These are phyloP conservation scores for Saccharomyces jurei DNA, from an alignment of 805 yeast species.

Conservation along the genomic window DNA sequence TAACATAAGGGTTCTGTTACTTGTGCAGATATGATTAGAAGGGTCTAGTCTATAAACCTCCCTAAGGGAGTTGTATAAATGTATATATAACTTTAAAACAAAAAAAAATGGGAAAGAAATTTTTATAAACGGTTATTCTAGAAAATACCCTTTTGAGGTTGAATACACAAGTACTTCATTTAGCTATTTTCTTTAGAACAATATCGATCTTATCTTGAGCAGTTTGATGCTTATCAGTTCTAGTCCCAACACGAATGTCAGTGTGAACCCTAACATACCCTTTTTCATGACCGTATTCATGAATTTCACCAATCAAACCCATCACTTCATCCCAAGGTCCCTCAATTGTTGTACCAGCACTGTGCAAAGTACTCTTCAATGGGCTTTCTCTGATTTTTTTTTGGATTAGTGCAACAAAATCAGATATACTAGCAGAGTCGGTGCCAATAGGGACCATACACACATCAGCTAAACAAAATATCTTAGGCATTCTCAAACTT, in stretches of 20 bases:
- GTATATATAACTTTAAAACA: slow-evolving; percentile 4
- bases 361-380: slow-evolving; percentile 63
- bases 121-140: neutral
- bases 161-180: slow-evolving; percentile 10
- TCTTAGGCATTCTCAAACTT: slow-evolving; percentile 1
- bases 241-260: slow-evolving; percentile 80
- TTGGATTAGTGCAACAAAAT: slow-evolving; percentile 68
- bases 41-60: neutral
- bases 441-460: slow-evolving; percentile 88
- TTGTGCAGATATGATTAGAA: neutral
- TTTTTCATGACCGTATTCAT: slow-evolving; percentile 57
- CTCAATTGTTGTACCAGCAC: slow-evolving; percentile 86
- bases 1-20: neutral
- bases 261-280: slow-evolving; percentile 77
- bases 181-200: slow-evolving; percentile 44
- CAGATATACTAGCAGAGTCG: slow-evolving; percentile 66
- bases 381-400: slow-evolving; percentile 52
- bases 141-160: neutral
- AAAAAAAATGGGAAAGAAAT: neutral
- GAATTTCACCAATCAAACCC: slow-evolving; percentile 69
- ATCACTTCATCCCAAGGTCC: slow-evolving; percentile 92
- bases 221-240: slow-evolving; percentile 64
- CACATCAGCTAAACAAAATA: slow-evolving; percentile 76
- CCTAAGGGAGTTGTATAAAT: neutral
- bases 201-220: slow-evolving; percentile 65